Conservation (phyloP, 768 basidiomycete genomes). For the Xerocomellus dryophilus region DNA sequence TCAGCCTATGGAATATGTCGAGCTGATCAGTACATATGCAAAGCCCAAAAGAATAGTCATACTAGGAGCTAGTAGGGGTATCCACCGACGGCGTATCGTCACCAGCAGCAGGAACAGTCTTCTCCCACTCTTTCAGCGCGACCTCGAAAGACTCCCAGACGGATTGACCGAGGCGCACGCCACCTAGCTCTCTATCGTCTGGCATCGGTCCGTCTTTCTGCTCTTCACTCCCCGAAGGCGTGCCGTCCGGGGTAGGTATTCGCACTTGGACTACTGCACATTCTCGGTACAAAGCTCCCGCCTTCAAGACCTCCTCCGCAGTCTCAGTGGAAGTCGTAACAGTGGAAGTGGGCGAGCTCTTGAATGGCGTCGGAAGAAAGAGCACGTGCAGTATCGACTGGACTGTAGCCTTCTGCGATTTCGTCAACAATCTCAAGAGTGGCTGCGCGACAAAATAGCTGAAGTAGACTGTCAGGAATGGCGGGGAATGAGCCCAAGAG, state of each 20-base stretch:
- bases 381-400: constrained; percentile 80
- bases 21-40: neutral
- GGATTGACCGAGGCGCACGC: constrained; percentile 60
- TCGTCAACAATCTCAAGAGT: constrained; percentile 63
- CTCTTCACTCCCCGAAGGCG: constrained; percentile 24
- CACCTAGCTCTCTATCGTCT: constrained; percentile 71
- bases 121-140: constrained; percentile 67
- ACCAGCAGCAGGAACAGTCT: constrained; percentile 18
- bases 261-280: constrained; percentile 59
- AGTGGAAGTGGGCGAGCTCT: constrained; percentile 37
- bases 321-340: constrained; percentile 6
- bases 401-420: constrained; percentile 59
- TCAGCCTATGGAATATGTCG: neutral
- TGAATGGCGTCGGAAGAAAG: constrained; percentile 79
- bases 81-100: constrained; percentile 28
- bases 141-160: constrained; percentile 79
- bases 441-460: constrained; percentile 72
- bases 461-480: constrained; percentile 2
- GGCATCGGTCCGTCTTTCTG: constrained; percentile 37
- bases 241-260: constrained; percentile 31
- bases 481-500: neutral
- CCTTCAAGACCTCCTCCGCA: constrained; percentile 65
- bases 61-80: constrained; percentile 19
- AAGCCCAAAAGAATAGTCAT: neutral
- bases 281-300: constrained; percentile 74